Percentiles rank a stretch among this genome's conserved stretches.
Conservation (phyloP, 768 basidiomycete genomes). For the Gloeopeniophorella convolvens region DNA sequence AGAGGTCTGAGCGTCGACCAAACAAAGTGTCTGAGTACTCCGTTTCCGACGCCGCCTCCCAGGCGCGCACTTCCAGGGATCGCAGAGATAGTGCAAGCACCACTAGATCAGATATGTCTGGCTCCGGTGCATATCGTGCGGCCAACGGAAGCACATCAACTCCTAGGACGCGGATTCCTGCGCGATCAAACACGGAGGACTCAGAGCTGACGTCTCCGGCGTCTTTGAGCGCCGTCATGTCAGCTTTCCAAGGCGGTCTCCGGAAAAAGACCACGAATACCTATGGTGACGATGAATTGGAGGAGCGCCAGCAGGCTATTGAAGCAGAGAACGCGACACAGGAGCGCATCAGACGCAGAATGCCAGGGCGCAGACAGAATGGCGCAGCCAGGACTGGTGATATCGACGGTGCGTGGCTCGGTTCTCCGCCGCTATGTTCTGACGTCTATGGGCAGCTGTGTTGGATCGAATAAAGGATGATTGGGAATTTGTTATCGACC, state of each 20-base stretch:
- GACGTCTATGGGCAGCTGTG: constrained; percentile 45
- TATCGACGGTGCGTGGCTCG: constrained; percentile 58
- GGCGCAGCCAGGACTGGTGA: constrained; percentile 64
- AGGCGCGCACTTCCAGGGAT: constrained; percentile 5
- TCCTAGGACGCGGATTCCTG: constrained; percentile 6
- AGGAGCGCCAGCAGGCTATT: constrained; percentile 53
- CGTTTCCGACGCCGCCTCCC: background rate
- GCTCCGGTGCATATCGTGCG: constrained; percentile 7
- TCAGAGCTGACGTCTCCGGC: constrained; percentile 14
- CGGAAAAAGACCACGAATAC: constrained; percentile 50
- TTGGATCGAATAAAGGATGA: constrained; percentile 82
- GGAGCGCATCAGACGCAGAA: constrained; percentile 61
- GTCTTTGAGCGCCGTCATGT: constrained; percentile 42
- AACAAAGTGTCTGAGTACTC: constrained; percentile 14
- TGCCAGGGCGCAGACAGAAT: constrained; percentile 47
- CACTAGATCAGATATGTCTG: constrained; percentile 17
- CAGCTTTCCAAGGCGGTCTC: constrained; percentile 64
- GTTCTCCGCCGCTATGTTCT: background rate
- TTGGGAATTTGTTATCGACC: constrained; percentile 83
- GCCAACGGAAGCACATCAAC: constrained; percentile 15
- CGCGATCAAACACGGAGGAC: constrained; percentile 12
- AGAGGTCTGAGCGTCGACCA: constrained; percentile 17
- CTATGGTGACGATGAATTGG: constrained; percentile 48
- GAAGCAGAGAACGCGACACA: constrained; percentile 63
- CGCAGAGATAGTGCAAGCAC: constrained; percentile 18